phyloP scores from a whole-genome alignment of 108 stramenopile genomes.

The Cyclotella baltica region DNA sequence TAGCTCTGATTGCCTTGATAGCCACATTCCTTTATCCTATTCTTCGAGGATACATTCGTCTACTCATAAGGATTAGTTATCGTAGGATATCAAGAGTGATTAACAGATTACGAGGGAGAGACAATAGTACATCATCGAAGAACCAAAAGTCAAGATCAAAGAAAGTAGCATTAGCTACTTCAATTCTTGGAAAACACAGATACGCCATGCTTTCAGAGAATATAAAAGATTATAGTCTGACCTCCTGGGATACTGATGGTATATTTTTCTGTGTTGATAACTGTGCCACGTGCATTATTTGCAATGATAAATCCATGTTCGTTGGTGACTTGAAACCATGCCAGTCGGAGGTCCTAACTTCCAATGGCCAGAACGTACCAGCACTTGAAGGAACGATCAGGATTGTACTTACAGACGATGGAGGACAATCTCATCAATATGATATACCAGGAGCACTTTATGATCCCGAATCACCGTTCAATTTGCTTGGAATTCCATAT shows the following conservation, averaged over 20 bases:
- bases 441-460: neutral
- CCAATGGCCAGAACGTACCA: neutral
- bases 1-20: neutral
- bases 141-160: neutral
- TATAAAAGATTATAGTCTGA: neutral
- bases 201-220: neutral
- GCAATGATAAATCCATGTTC: conserved; percentile 8
- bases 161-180: neutral
- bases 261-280: neutral
- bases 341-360: neutral
- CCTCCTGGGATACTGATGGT: conserved; percentile 12
- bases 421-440: neutral
- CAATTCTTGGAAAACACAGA: no score
- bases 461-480: neutral
- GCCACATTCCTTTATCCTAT: neutral
- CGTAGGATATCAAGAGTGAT: neutral
- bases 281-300: conserved; percentile 7
- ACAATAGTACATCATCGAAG: no score
- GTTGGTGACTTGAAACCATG: neutral
- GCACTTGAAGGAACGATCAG: neutral
- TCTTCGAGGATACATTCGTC: neutral
- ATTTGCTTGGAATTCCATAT: neutral
- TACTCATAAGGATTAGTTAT: neutral
- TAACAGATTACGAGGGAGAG: neutral
- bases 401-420: neutral